phyloP scores from a whole-genome alignment of 2,329 filamentous ascomycete species.

The Exophiala sp. region DNA sequence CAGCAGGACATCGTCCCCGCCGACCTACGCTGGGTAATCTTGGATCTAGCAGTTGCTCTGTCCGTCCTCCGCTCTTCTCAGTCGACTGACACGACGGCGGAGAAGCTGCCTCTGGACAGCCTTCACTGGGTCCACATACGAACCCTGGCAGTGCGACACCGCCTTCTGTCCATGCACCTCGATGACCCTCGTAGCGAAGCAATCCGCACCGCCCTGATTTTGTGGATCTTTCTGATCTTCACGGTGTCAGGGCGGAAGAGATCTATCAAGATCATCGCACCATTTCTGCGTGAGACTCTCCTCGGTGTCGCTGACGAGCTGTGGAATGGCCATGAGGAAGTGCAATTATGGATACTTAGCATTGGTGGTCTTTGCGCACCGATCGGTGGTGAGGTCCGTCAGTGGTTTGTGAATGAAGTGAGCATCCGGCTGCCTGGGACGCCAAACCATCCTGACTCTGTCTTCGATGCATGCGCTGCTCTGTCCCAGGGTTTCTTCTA shows the following conservation, averaged over 20 bases:
- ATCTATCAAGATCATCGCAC: conserved; percentile 13
- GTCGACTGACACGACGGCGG: not conserved
- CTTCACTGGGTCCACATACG: conserved; percentile 20
- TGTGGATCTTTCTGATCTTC: conserved; percentile 18
- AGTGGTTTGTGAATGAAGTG: conserved; percentile 8
- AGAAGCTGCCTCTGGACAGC: conserved; percentile 1
- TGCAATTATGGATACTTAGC: conserved; percentile 8
- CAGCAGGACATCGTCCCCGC: conserved; percentile 13
- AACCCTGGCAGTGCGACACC: conserved; percentile 16
- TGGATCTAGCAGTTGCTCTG: conserved; percentile 12
- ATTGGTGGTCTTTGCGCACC: conserved; percentile 9
- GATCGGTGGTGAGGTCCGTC: conserved; percentile 1
- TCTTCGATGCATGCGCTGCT: not conserved
- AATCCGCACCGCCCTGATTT: conserved; percentile 8
- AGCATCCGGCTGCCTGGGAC: not conserved
- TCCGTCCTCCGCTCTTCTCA: conserved; percentile 6
- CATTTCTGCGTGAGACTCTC: conserved; percentile 3
- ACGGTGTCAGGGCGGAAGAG: conserved; percentile 13
- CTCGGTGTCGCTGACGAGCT: conserved; percentile 2
- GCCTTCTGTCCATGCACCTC: conserved; percentile 13
- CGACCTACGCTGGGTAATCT: conserved; percentile 13
- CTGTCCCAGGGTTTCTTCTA: conserved; percentile 13
- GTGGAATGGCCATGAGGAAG: conserved; percentile 13
- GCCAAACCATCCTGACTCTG: not conserved
- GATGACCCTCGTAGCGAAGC: conserved; percentile 10